Evolutionary conservation across 2,329 filamentous ascomycete species (phyloP).

Genomic region (Chalara sp.): DNA sequence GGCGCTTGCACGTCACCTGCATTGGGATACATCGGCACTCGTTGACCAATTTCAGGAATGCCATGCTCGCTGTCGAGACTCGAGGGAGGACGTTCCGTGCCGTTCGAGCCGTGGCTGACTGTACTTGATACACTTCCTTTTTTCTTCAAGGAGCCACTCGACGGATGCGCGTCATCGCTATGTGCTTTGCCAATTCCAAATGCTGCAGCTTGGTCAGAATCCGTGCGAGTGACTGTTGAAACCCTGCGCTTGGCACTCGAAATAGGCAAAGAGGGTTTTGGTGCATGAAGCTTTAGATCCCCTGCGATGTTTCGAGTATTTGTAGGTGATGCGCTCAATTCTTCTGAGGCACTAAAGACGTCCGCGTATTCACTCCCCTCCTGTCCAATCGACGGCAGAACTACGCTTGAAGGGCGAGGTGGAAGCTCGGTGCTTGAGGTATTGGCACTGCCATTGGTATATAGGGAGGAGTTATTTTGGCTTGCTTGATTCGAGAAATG

Average conservation of each 20-base stretch:
- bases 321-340: constrained; percentile 47
- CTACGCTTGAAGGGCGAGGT: constrained; percentile 67
- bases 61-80: constrained; percentile 69
- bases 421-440: constrained; percentile 36
- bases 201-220: constrained; percentile 80
- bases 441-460: constrained; percentile 28
- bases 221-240: constrained; percentile 78
- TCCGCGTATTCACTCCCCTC: constrained; percentile 85
- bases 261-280: constrained; percentile 76
- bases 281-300: constrained; percentile 81
- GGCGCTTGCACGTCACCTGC: constrained; percentile 95
- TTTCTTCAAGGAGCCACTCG: constrained; percentile 50
- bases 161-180: constrained; percentile 42
- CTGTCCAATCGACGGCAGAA: constrained; percentile 76
- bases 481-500: constrained; percentile 29
- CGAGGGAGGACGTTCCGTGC: constrained; percentile 46
- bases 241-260: constrained; percentile 80
- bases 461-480: constrained; percentile 22
- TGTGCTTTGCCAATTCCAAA: constrained; percentile 71
- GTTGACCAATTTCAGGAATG: constrained; percentile 85
- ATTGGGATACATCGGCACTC: constrained; percentile 89
- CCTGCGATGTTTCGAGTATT: constrained; percentile 73
- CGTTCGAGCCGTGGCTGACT: constrained; percentile 34
- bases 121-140: constrained; percentile 48
- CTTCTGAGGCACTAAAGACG: constrained; percentile 41